Conservation (phyloP, 208 protist species). For the Phytomonas francai region DNA sequence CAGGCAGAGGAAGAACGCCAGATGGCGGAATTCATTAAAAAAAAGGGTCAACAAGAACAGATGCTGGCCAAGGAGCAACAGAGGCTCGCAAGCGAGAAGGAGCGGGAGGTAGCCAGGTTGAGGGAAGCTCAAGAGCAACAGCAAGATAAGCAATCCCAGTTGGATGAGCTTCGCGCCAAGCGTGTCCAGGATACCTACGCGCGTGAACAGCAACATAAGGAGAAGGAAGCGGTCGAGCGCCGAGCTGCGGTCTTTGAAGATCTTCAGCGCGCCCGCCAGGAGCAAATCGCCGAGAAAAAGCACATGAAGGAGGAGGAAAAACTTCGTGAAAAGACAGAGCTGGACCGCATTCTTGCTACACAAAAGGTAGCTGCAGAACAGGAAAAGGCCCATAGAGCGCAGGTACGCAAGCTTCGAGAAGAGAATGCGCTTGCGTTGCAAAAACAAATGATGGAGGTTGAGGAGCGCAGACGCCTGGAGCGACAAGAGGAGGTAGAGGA, state of each 20-base stretch:
- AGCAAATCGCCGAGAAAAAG: slow-evolving; percentile 81
- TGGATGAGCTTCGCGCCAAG: slow-evolving; percentile 88
- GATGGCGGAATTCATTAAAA: slow-evolving; percentile 81
- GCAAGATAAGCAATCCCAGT: slow-evolving; percentile 87
- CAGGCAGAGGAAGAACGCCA: slow-evolving; percentile 80
- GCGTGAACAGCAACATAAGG: slow-evolving; percentile 74
- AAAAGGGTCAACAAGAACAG: slow-evolving; percentile 84
- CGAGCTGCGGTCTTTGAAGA: slow-evolving; percentile 61
- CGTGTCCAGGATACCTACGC: slow-evolving; percentile 84
- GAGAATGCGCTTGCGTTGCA: slow-evolving; percentile 80
- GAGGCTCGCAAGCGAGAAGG: slow-evolving; percentile 76
- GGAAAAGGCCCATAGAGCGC: slow-evolving; percentile 52
- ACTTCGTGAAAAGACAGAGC: slow-evolving; percentile 67
- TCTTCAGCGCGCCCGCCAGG: slow-evolving; percentile 56
- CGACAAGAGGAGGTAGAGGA: slow-evolving; percentile 89
- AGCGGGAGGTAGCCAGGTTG: slow-evolving; percentile 85
- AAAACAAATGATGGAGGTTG: slow-evolving; percentile 87
- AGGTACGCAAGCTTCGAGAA: slow-evolving; percentile 49
- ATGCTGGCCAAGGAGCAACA: slow-evolving; percentile 81
- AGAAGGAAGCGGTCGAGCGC: slow-evolving; percentile 60
- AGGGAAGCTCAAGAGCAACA: slow-evolving; percentile 83
- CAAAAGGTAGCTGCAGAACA: slow-evolving; percentile 77
- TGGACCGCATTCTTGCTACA: slow-evolving; percentile 80
- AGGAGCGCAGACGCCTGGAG: slow-evolving; percentile 80
- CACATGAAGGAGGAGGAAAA: slow-evolving; percentile 43